Conservation (phyloP, 306 rosid genomes). For the Cicer chorassanicum region DNA sequence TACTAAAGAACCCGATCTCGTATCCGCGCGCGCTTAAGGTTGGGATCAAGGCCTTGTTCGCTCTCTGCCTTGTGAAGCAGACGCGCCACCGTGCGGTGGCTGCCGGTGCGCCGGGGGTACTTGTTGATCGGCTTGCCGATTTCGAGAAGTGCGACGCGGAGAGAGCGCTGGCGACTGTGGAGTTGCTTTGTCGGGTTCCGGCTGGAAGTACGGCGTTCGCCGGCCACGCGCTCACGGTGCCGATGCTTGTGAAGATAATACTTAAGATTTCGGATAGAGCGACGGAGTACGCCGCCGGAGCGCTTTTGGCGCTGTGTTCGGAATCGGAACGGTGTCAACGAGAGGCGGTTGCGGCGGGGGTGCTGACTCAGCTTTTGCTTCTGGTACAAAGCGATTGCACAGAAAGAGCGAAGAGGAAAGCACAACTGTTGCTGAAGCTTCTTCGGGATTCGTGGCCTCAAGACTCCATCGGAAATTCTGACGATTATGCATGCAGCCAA, state of each 20-base stretch:
- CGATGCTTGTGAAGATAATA: conserved; percentile 82
- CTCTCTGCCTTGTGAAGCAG: conserved; percentile 75
- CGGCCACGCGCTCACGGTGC: conserved; percentile 76
- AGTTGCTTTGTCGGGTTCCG: conserved; percentile 72
- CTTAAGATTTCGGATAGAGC: conserved; percentile 83
- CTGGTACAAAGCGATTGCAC: conserved; percentile 94
- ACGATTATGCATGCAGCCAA: conserved; percentile 82
- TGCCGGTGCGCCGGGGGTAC: conserved; percentile 73
- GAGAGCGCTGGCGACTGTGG: conserved; percentile 82
- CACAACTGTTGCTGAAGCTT: conserved; percentile 86
- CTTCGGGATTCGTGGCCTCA: conserved; percentile 99
- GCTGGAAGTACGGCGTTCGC: conserved; percentile 65
- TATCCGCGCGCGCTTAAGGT: conserved; percentile 70
- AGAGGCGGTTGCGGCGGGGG: conserved; percentile 87
- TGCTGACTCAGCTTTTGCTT: conserved; percentile 75
- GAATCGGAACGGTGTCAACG: conserved; percentile 62
- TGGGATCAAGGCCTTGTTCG: conserved; percentile 81
- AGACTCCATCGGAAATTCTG: conserved; percentile 76
- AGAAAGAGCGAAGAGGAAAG: conserved; percentile 90
- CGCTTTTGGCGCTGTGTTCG: conserved; percentile 79
- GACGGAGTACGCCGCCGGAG: conserved; percentile 93
- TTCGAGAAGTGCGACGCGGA: conserved; percentile 88
- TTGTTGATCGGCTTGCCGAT: conserved; percentile 71
- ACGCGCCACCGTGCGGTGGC: conserved; percentile 71
- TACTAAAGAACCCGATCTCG: conserved; percentile 58